Base-by-base conservation (phyloP, 306 rosid species). In the Prunus salicina region DNA sequence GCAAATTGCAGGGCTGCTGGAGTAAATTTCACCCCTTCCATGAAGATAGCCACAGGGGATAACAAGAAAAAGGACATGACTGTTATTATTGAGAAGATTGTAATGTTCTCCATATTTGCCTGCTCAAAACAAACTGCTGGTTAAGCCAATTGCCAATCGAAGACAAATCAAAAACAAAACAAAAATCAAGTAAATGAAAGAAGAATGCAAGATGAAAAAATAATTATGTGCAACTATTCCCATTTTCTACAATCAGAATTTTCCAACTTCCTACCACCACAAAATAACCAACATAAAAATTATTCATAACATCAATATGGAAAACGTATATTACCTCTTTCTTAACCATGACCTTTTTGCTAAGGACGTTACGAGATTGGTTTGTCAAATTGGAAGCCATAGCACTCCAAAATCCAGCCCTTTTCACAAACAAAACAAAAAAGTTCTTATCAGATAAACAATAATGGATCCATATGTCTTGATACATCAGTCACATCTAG, bases 331-430 rank as follows among this genome's bases (percentile, higher is more conserved):
- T 46, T 69, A 83, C 97, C 89, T 92, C 97, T 77, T 86, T 78
- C 72, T 91, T 96, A 74, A 87, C 88, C 99, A 96, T 92, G 85
- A 96, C 85, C 72, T 91, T 92, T 83, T 96, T 96, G 91, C 99
- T 96, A 61, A 96, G 99, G 69, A 96, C 99, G 70, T 96, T 96
- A 69, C 98, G 99, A 69, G 93, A 96, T 75, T 96, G 99, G 78
- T 92, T 92, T 11, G 98, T 56, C 90, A 92, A 75, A 86, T 96
- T 96, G 82, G 99, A 95, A 71, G 97, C 99, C 99, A 95, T 95
- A 45, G 99, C 99, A 82, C 93, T 95, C 92, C 85, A 90, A 90
- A 95, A 95, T 70, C 99, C 97, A 72, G 84, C 88, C 98, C 98
- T 94, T 69, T 70, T 74, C 79, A 76, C 34, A 66, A 3, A 78